These are phyloP conservation scores for Apostasia shenzhenica DNA, from an alignment of 106 monocot species.

Conservation along the genomic window DNA sequence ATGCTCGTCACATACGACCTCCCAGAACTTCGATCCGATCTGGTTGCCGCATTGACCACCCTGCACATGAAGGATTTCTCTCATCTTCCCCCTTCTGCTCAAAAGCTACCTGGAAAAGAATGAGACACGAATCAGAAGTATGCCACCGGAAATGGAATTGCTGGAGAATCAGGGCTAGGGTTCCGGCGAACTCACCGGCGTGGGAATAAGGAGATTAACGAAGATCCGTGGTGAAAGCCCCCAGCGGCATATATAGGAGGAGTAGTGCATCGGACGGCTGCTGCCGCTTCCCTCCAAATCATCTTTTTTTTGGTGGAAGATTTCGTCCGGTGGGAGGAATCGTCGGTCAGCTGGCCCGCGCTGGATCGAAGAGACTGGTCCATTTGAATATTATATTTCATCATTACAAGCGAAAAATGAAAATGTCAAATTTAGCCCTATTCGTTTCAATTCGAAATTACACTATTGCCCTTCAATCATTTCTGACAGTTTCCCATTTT, in stretches of 20 bases:
- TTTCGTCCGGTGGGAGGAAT: neutral
- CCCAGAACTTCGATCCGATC: conserved; percentile 24
- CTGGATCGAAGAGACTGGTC: neutral
- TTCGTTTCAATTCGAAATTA: too few relatives aligned
- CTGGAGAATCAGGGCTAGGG: neutral
- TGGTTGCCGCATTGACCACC: conserved; percentile 23
- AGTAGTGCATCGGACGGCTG: conserved; percentile 3
- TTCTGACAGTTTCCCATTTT: too few relatives aligned
- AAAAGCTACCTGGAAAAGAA: neutral
- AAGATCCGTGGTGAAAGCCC: neutral
- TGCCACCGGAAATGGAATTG: neutral
- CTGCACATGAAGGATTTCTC: conserved; percentile 22
- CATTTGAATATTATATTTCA: neutral
- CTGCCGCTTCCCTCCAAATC: neutral
- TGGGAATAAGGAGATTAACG: neutral
- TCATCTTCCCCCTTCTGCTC: conserved; percentile 7
- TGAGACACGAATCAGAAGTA: neutral
- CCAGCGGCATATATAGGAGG: neutral
- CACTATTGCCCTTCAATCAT: too few relatives aligned
- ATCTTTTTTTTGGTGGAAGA: neutral
- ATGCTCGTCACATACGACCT: conserved; percentile 23
- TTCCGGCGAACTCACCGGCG: neutral
- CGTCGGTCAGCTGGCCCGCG: neutral
- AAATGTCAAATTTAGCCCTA: too few relatives aligned
- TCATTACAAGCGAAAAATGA: too few relatives aligned